These are phyloP conservation scores for Colletotrichum horii DNA, from an alignment of 2,329 filamentous ascomycete genomes.

Conservation along the genomic window DNA sequence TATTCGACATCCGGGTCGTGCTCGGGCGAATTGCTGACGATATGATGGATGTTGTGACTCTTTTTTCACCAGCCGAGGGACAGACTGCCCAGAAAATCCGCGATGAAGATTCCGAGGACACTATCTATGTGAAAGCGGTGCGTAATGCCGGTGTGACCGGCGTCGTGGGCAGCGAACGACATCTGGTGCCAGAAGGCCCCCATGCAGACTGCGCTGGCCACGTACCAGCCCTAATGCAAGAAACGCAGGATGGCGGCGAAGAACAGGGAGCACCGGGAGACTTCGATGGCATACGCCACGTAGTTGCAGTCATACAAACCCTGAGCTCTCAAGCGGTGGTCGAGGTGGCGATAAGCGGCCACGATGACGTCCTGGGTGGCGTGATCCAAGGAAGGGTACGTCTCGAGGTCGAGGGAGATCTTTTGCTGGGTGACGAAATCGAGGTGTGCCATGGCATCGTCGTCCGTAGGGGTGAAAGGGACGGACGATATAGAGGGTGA, in stretches of 20 bases:
- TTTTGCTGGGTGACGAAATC: constrained; percentile 77
- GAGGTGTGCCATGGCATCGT: constrained; percentile 61
- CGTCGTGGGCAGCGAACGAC: constrained; percentile 92
- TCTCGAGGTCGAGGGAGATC: constrained; percentile 75
- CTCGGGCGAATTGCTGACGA: constrained; percentile 95
- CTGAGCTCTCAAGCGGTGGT: constrained; percentile 73
- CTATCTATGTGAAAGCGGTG: constrained; percentile 86
- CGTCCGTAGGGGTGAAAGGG: constrained; percentile 53
- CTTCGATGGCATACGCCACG: constrained; percentile 77
- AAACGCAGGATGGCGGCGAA: constrained; percentile 66
- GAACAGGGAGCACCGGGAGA: constrained; percentile 72
- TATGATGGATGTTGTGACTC: constrained; percentile 95
- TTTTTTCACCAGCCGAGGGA: constrained; percentile 97
- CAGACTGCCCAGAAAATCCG: constrained; percentile 86
- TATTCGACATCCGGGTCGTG: constrained; percentile 96
- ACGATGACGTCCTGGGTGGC: constrained; percentile 78
- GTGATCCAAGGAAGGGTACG: constrained; percentile 80
- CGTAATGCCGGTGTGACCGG: constrained; percentile 96
- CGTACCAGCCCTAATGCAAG: constrained; percentile 70
- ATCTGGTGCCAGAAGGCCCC: constrained; percentile 94
- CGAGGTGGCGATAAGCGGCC: constrained; percentile 79
- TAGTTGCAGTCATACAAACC: constrained; percentile 88
- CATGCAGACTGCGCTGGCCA: constrained; percentile 73
- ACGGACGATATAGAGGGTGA: constrained; percentile 56
- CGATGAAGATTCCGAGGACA: constrained; percentile 86